Evolutionary conservation across 2,329 filamentous ascomycete species (phyloP).

Genomic region (Hymenoscyphus linearis): DNA sequence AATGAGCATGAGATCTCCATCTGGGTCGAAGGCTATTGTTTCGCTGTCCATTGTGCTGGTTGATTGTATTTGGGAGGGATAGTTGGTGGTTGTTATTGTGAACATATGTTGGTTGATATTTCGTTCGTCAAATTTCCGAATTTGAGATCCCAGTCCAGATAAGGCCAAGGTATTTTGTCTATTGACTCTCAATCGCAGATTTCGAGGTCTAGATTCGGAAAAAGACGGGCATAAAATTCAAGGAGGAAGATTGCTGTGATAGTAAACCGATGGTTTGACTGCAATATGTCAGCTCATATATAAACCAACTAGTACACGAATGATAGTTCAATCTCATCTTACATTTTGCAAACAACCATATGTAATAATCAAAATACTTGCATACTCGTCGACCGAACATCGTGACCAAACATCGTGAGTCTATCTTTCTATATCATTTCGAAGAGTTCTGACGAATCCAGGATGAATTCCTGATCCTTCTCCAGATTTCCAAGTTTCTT

Average conservation of each 20-base stretch:
- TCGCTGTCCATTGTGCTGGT: not conserved
- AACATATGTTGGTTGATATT: not conserved
- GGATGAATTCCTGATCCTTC: not conserved
- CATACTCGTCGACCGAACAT: too few relatives aligned
- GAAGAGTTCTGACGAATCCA: not conserved
- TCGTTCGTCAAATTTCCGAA: not conserved
- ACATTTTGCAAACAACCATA: not conserved
- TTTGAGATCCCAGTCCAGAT: not conserved
- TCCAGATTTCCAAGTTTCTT: not conserved
- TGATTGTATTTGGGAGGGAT: not conserved
- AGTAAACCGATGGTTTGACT: not conserved
- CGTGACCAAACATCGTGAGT: not conserved
- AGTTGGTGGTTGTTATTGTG: not conserved
- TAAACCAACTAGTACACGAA: not conserved
- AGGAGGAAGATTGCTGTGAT: not conserved
- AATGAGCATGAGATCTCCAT: slow-evolving; percentile 3
- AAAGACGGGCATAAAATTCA: not conserved
- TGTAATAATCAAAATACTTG: not conserved
- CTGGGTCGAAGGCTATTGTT: not conserved
- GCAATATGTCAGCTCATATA: not conserved
- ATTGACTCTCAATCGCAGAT: not conserved
- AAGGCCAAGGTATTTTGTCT: not conserved
- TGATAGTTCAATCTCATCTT: not conserved
- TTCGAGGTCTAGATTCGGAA: not conserved
- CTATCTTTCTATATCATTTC: not conserved